Percentiles rank a stretch among this genome's conserved stretches.
phyloP scores from a whole-genome alignment of 805 yeast genomes.

The Candida takata region DNA sequence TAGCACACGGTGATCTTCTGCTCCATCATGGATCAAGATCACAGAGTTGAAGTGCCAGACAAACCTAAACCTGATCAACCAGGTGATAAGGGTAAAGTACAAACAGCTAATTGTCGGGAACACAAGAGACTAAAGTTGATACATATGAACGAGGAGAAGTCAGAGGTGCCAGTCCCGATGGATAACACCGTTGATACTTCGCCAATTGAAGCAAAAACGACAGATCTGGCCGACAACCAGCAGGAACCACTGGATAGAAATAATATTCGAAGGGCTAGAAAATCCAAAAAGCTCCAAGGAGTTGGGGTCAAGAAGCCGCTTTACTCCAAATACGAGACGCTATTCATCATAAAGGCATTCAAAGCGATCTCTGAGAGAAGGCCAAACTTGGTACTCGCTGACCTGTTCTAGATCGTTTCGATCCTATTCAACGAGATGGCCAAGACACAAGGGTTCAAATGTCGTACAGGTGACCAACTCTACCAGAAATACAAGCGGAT shows the following conservation, averaged over 20 bases:
- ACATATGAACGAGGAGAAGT: neutral
- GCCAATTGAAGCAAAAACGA: too few species aligned
- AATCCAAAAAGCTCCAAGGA: constrained; percentile 22
- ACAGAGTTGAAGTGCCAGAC: constrained; percentile 44
- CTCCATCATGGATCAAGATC: constrained; percentile 62
- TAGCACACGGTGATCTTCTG: constrained; percentile 57
- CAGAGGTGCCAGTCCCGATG: too few species aligned
- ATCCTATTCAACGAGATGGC: constrained; percentile 20
- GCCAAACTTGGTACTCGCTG: constrained; percentile 19
- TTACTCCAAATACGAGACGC: constrained; percentile 21
- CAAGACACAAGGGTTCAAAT: constrained; percentile 17
- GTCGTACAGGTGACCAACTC: constrained; percentile 22
- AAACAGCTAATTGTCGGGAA: neutral
- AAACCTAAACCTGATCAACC: too few species aligned
- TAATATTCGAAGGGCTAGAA: constrained; percentile 8
- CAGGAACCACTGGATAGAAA: too few species aligned
- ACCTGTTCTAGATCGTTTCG: constrained; percentile 19
- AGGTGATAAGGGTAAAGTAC: neutral
- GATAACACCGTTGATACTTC: too few species aligned
- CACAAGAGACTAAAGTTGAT: neutral
- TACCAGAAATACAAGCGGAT: constrained; percentile 24
- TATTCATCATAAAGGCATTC: constrained; percentile 20
- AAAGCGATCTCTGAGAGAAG: constrained; percentile 13
- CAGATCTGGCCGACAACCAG: too few species aligned
- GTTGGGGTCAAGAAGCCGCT: constrained; percentile 23